A percentile compares a stretch with the other conserved stretches of the same genome.
Conservation (phyloP, 257 asterid genomes). For the Solanum lignicaule region DNA sequence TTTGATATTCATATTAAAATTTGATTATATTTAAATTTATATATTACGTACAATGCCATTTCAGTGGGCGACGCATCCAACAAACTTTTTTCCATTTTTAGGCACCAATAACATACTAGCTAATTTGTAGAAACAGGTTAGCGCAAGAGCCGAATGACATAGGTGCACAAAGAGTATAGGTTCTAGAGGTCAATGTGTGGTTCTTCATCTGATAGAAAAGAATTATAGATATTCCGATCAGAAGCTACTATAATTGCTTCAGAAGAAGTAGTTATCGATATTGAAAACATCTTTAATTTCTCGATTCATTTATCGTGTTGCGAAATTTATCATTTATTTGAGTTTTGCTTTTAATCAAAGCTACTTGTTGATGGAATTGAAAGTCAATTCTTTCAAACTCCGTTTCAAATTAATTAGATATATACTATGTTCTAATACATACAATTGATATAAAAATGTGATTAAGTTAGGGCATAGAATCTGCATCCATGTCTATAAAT, state of each 20-base stretch:
- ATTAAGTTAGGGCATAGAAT: not conserved
- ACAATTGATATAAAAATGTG: not conserved
- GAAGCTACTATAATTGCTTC: not conserved
- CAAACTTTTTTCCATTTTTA: too few relatives aligned
- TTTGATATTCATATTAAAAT: not conserved
- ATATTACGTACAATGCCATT: too few relatives aligned
- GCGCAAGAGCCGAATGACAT: not conserved
- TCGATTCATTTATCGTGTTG: not conserved
- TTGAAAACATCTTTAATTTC: not conserved
- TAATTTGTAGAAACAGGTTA: not conserved
- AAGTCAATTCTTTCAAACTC: not conserved
- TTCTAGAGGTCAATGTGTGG: not conserved
- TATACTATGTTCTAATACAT: not conserved
- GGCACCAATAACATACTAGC: not conserved
- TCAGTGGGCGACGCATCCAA: not conserved
- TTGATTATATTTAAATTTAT: rapidly evolving
- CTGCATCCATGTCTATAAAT: not conserved
- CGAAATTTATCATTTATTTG: not conserved
- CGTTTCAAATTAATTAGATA: not conserved
- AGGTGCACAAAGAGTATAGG: not conserved
- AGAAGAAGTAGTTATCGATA: rapidly evolving
- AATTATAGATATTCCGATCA: not conserved
- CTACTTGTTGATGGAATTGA: not conserved
- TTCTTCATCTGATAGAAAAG: not conserved
- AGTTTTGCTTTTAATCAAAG: not conserved